Base-by-base conservation (phyloP, 2,329 filamentous ascomycete species). In the Stachybotrys chartarum region DNA sequence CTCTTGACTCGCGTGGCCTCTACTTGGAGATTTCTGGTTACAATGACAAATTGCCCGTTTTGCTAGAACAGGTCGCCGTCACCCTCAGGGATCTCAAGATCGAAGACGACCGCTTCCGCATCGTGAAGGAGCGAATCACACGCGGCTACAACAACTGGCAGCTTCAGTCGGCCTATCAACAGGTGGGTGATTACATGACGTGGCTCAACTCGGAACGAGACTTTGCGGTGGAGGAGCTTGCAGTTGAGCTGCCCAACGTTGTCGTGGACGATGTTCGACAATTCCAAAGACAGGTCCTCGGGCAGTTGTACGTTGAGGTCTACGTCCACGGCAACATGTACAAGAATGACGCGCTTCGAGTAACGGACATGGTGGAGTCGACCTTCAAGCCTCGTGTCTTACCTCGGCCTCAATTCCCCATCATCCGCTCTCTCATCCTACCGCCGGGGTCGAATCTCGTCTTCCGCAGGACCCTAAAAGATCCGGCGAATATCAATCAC, bases 11-110 rank as follows among this genome's bases (percentile, higher is more conserved):
- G 5, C 81, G 85, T 35, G 92, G 92, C 0, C 69, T 97, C 32
- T 86, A 89, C 56, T 75, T 97, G 46, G 85, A 88, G 14, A 82
- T 97, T 4, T 86, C 85, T 31, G 94, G 94, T 0, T 99, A 97
- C 75, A 99, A 97, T 63, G 94, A 99, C 72, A 99, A 99, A 75
- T 84, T 99, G 65, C 79, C 88, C 0, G 91, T 97, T 0, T 80
- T 99, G 30, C 73, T 99, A 50, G 91, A 97, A 67, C 94, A 96
- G 68, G 90, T 97, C 5, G 76, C 96, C 30, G 74, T 85, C 12
- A 91, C 88, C 10, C 89, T 97, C 80, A 85, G 90, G 52, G 89
- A 96, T 63, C 77, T 97, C 6, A 84, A 91, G 44, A 81, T 97
- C 61, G 87, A 86, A 59, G 82, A 90, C n/a, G 91, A 95, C 55